Conservation (phyloP, 495 filamentous ascomycete species). For the Podospora appendiculata region DNA sequence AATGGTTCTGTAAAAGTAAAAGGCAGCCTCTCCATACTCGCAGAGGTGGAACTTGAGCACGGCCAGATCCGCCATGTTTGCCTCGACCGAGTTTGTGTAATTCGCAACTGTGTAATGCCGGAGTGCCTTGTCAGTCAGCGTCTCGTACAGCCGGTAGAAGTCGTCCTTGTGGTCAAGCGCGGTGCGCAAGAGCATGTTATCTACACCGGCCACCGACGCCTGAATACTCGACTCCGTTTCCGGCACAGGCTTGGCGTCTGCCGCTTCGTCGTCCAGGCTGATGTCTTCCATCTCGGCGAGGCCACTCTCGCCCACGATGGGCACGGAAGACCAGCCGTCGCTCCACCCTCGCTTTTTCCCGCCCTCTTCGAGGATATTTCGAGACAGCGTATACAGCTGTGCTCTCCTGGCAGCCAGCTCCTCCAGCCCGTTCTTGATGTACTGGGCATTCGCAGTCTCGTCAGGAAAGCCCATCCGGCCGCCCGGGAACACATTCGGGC, state of each 20-base stretch:
- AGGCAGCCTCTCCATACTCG: conserved; percentile 67
- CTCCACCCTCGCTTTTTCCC: conserved; percentile 69
- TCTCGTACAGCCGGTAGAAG: conserved; percentile 61
- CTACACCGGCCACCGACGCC: conserved; percentile 36
- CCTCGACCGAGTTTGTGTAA: conserved; percentile 65
- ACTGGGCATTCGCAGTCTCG: conserved; percentile 22
- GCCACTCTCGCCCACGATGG: conserved; percentile 43
- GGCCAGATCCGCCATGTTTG: conserved; percentile 77
- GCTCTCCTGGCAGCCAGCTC: conserved; percentile 77
- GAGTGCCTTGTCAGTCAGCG: conserved; percentile 61
- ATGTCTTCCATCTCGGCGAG: conserved; percentile 49
- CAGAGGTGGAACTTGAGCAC: conserved; percentile 66
- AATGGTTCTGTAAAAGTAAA: conserved; percentile 72
- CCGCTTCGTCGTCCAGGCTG: conserved; percentile 30
- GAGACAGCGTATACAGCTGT: conserved; percentile 70
- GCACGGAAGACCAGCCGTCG: conserved; percentile 64
- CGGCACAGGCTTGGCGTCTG: conserved; percentile 18
- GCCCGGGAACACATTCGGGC: conserved; percentile 39
- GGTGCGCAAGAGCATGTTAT: conserved; percentile 40
- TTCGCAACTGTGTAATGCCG: conserved; percentile 70
- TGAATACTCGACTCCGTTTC: conserved; percentile 8
- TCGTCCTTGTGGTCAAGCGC: conserved; percentile 41
- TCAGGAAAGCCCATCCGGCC: conserved; percentile 18
- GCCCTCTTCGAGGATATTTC: conserved; percentile 68
- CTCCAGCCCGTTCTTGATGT: conserved; percentile 61